Evolutionary conservation across 331 rosid genomes (phyloP), one percentile per base, ranked within the genome.

Genomic region (Rhamnella rubrinervis): DNA sequence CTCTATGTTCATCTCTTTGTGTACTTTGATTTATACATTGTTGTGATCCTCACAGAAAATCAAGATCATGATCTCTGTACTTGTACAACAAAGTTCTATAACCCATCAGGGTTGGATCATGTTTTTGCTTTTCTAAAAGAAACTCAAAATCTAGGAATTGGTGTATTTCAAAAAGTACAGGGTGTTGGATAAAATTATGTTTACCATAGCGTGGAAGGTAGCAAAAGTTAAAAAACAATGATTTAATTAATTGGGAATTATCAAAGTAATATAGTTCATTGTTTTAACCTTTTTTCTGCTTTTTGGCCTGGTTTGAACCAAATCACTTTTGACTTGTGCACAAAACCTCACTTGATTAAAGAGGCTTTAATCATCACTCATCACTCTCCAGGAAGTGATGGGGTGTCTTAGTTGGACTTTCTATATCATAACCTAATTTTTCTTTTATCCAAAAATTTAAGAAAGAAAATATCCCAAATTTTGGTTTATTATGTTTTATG

Each of bases 241-340:
- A 31, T 31, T 17, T 23, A 21, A 23, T 11, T 8, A 39, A 71
- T 73, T 66, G 61, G 71, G 75, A 72, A 70, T 35, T 10, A 61
- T 55, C 70, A 71, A 66, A 74, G 70, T 40, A 1, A 40, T 53
- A 79, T 53, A 79, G 41, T 67, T 73, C 66, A 38, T 17, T 57
- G 0, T 31, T 72, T 28, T n/a, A 18, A 21, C 25, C 5, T 31
- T 31, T 44, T 46, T 80, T 84, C 63, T 31, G 67, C 19, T 67
- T 58, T 75, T 81, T 75, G 5, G 8, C 46, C 71, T 66, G 67
- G 75, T 70, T 71, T 60, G 77, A 75, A 26, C 51, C 73, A 31
- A 65, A 25, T 71, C 78, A 81, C 90, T 85, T 83, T 88, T 81
- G 91, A 85, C 89, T 86, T 73, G 46, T 31, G 61, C 76, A 75